phyloP scores from a whole-genome alignment of 495 filamentous ascomycete genomes.

The Amniculicola lignicola region DNA sequence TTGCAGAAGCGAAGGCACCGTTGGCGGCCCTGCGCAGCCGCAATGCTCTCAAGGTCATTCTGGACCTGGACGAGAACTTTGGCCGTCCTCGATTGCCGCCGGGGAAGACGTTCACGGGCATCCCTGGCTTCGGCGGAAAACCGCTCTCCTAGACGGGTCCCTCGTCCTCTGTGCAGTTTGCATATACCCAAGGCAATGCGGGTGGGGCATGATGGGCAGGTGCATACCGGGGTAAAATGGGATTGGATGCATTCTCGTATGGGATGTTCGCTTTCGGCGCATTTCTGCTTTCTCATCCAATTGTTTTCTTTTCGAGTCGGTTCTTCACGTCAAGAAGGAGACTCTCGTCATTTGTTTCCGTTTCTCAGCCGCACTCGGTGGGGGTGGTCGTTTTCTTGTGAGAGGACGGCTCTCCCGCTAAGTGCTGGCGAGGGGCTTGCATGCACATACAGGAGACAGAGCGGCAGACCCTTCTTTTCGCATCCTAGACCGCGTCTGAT shows the following conservation, averaged over 20 bases:
- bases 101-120: conserved; percentile 30
- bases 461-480: too few relatives aligned
- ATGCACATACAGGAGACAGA: conserved; percentile 7
- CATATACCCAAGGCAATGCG: neutral
- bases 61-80: conserved; percentile 91
- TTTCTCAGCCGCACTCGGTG: conserved; percentile 27
- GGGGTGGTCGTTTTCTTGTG: too few relatives aligned
- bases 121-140: conserved; percentile 33
- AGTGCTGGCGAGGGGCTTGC: conserved; percentile 9
- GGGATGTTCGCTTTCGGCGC: conserved; percentile 20
- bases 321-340: conserved; percentile 7
- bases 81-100: conserved; percentile 60
- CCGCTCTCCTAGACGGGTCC: conserved; percentile 1
- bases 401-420: too few relatives aligned
- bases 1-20: conserved; percentile 59
- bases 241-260: conserved; percentile 28
- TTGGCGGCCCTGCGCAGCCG: conserved; percentile 81
- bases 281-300: conserved; percentile 30
- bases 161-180: neutral
- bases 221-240: conserved; percentile 32
- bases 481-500: conserved; percentile 1
- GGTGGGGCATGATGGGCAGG: conserved; percentile 5
- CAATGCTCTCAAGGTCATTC: conserved; percentile 94
- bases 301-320: conserved; percentile 28
- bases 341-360: conserved; percentile 6